Evolutionary conservation across 495 filamentous ascomycete species (phyloP).

Genomic region (Xylaria castorea): DNA sequence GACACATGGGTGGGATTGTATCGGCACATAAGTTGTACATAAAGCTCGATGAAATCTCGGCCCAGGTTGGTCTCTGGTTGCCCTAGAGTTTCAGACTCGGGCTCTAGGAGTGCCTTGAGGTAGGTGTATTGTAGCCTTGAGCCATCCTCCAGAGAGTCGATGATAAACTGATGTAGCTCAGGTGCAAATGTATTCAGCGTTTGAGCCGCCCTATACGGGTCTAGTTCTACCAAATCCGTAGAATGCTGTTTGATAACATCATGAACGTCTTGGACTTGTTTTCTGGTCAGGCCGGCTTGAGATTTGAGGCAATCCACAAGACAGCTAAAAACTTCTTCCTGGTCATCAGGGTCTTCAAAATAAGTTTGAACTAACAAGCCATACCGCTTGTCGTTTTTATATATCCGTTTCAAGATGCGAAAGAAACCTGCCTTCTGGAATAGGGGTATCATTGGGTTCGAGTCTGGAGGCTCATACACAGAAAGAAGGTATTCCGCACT

Average conservation of each 20-base stretch:
- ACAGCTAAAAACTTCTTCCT: conserved; percentile 74
- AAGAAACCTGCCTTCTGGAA: conserved; percentile 86
- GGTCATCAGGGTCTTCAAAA: conserved; percentile 83
- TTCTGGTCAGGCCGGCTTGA: conserved; percentile 71
- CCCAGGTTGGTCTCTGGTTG: conserved; percentile 46
- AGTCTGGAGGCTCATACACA: conserved; percentile 86
- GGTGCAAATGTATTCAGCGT: conserved; percentile 71
- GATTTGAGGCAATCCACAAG: conserved; percentile 80
- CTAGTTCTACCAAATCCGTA: conserved; percentile 69
- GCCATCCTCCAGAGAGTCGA: conserved; percentile 69
- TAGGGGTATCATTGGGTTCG: conserved; percentile 73
- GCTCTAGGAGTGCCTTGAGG: conserved; percentile 79
- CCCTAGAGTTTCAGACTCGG: conserved; percentile 52
- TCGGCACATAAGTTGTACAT: conserved; percentile 87
- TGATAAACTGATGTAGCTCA: conserved; percentile 71
- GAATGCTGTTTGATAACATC: conserved; percentile 73
- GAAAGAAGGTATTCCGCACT: conserved; percentile 95
- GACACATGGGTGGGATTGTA: conserved; percentile 84
- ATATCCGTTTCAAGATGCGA: conserved; percentile 90
- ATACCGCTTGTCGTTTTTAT: conserved; percentile 80
- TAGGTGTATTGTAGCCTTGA: conserved; percentile 76
- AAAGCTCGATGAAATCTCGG: conserved; percentile 75
- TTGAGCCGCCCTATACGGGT: conserved; percentile 71
- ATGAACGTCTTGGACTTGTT: conserved; percentile 77
- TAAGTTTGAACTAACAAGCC: conserved; percentile 79